Base-by-base conservation (phyloP, 176 grass and related monocot genomes). In the Rhipidocladum racemiflorum region DNA sequence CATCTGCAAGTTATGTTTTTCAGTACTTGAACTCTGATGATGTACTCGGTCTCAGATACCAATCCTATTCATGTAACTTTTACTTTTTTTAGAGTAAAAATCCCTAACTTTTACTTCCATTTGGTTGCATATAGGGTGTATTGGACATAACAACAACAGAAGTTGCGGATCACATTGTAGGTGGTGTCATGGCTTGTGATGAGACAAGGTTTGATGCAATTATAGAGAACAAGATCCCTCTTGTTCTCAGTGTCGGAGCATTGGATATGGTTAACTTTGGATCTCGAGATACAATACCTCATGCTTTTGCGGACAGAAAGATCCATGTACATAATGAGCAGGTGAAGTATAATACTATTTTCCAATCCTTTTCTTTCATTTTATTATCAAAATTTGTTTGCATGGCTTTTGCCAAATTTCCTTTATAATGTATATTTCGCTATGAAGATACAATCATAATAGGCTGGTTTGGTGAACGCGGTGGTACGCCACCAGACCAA, bases 221-320 rank as follows among this genome's bases (percentile, higher is more conserved):
- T 66, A 86, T 94, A 74, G 80, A 94, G 63, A 94, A 83, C 42
- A 94, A 82, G 42, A 86, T 97, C 44, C 95, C 95, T 87, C 69
- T 94, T 53, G 85, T 97, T 89, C 88, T 97, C 44, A 97, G 95
- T 82, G 84, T 97, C 25, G 95, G 95, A 45, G 95, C 95, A 46
- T 83, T 97, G 83, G 95, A 97, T 88, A 97, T 94, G 92, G 95
- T 93, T 55, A 97, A 97, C 80, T 97, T 97, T 79, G 95, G 95
- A 59, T 71, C 90, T 72, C 85, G 75, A 82, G 79, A 93, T 85
- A 97, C 90, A 39, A 85, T 97, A 59, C 95, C 95, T 91, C 79
- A 79, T 81, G 70, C 74, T 70, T 97, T 97, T 79, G 72, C 65
- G 7, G 68, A 80, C 28, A 92, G 95, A 97, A 97, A 91, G 24